Evolutionary conservation across 2,329 filamentous ascomycete species (phyloP).

Genomic region (Ceratocystis alfenasii): DNA sequence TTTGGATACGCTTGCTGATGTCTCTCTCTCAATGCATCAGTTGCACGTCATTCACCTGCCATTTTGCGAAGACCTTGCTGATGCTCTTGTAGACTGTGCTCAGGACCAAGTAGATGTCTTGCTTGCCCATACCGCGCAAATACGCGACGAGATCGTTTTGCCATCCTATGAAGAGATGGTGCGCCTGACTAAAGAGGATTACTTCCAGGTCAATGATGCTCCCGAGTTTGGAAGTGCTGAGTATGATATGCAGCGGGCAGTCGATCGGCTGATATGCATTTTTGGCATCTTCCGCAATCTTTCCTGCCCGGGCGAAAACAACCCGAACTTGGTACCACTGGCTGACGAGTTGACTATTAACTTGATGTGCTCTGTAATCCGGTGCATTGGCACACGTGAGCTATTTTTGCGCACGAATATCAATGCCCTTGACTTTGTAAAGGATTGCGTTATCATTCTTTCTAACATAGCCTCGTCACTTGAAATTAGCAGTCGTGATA

Average conservation of each 20-base stretch:
- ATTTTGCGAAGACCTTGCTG: slow-evolving; percentile 76
- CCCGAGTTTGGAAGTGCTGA: slow-evolving; percentile 61
- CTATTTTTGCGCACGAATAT: slow-evolving; percentile 69
- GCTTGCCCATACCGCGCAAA: slow-evolving; percentile 71
- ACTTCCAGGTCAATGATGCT: slow-evolving; percentile 57
- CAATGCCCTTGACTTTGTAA: slow-evolving; percentile 94
- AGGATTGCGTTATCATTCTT: slow-evolving; percentile 77
- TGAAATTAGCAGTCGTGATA: slow-evolving; percentile 72
- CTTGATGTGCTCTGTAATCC: slow-evolving; percentile 70
- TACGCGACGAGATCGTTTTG: slow-evolving; percentile 75
- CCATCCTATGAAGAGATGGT: slow-evolving; percentile 79
- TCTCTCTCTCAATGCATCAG: slow-evolving; percentile 50
- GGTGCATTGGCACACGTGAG: slow-evolving; percentile 78
- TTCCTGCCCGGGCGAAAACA: slow-evolving; percentile 56
- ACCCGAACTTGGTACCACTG: slow-evolving; percentile 59
- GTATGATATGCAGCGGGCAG: slow-evolving; percentile 75
- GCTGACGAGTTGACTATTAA: slow-evolving; percentile 68
- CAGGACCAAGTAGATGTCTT: slow-evolving; percentile 77
- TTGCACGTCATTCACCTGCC: slow-evolving; percentile 55
- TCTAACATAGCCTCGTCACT: slow-evolving; percentile 78
- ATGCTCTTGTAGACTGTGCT: slow-evolving; percentile 78
- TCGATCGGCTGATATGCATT: slow-evolving; percentile 77
- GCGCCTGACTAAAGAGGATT: slow-evolving; percentile 64
- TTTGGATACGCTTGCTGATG: slow-evolving; percentile 65
- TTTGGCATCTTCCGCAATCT: slow-evolving; percentile 87